A percentile compares a stretch with the other conserved stretches of the same genome.
Conservation (phyloP, 345 rosid species). For the Eucalyptus erythrocorys region DNA sequence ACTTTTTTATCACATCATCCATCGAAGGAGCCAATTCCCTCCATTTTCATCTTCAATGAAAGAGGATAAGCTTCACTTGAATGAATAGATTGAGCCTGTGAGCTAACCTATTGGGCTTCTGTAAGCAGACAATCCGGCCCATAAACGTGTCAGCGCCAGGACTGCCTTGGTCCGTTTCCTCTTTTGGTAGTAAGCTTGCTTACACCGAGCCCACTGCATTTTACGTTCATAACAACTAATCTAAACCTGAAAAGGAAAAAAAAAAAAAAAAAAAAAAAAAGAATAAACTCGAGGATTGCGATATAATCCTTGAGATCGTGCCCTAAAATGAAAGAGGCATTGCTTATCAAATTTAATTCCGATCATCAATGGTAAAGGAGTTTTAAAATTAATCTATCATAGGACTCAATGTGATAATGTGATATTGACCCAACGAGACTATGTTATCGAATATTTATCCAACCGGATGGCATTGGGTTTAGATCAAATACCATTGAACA, state of each 20-base stretch:
- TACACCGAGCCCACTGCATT: neutral
- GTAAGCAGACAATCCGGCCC: neutral
- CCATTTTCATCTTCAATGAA: neutral
- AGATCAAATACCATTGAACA: neutral
- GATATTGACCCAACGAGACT: rapidly evolving
- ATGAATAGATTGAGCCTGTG: neutral
- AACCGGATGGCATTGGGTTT: rapidly evolving
- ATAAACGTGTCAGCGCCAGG: neutral
- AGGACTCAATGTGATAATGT: neutral
- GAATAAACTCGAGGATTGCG: neutral
- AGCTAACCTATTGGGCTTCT: neutral
- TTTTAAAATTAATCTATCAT: neutral
- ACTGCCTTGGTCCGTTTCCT: neutral
- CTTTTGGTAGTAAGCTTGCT: neutral
- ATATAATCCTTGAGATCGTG: neutral
- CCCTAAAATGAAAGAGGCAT: neutral
- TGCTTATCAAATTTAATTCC: neutral
- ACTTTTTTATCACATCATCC: neutral
- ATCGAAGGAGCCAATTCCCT: neutral
- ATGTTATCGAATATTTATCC: rapidly evolving
- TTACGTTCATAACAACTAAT: neutral
- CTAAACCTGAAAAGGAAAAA: neutral
- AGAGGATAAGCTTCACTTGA: neutral
- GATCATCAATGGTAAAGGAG: neutral
- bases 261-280: neutral